Evolutionary conservation across 495 filamentous ascomycete genomes (phyloP), one percentile per base, ranked within the genome.

Genomic region (Penicillium desertorum): DNA sequence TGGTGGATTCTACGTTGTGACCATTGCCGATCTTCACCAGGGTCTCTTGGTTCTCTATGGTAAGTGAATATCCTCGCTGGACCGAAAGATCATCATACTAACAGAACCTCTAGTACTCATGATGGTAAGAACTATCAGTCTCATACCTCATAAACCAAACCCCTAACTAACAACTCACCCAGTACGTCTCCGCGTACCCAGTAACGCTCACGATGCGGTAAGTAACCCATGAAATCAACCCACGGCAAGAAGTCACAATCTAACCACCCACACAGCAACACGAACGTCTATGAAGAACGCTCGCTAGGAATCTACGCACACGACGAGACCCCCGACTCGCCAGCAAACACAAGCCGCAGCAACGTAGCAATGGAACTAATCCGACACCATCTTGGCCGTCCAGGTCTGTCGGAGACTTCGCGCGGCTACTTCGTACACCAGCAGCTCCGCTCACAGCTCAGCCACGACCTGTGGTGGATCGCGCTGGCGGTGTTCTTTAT

Each of bases 401-500:
- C 68, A n/a, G 66, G 60, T 39, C 58, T 37, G 4, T 63, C 61
- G 45, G 62, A 74, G 59, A 51, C 56, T 44, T 74, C 80, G 3
- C 76, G 76, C 52, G 68, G 75, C 46, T 82, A 82, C 59, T 87
- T 86, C 64, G 73, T 86, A 9, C 81, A 76, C 52, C 76, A 82
- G 60, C 76, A 96, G 58, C 78, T 96, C 10, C 85, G 87, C 34
- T 86, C 86, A 32, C 90, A 96, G 64, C 82, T 96, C 9, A 86
- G 88, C 34, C 90, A 95, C 71, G 92, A 96, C 63, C 70, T 92
- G 4, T 95, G 90, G 90, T 93, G 86, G 85, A 81, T 96, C 14
- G 85, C 86, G 0, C 69, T 91, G 3, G 89, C 89, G 4, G 76
- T 87, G 5, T 74, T 91, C 20, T 76, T 90, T 56, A 91, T 96